Evolutionary conservation across 192 early-diverging fungal genomes (phyloP).

Genomic region (Lunasporangiospora selenospora): DNA sequence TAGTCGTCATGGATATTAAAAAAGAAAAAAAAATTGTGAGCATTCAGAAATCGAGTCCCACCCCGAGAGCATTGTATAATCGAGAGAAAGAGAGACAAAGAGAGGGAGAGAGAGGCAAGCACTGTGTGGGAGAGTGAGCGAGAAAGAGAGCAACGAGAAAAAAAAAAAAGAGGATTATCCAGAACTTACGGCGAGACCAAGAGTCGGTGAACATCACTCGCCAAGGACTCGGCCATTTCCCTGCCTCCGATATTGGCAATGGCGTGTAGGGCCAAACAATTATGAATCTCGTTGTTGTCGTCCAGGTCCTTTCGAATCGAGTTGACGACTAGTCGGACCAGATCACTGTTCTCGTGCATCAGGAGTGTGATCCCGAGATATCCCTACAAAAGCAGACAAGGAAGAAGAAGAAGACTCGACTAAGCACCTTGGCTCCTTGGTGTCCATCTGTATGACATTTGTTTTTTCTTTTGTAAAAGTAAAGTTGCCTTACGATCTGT

Average conservation of each 20-base stretch:
- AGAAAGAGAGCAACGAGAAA: background rate
- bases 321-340: conserved; percentile 84
- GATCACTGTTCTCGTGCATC: conserved; percentile 86
- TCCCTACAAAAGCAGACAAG: conserved; percentile 63
- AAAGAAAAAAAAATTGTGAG: conserved; percentile 27
- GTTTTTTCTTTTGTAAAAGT: too few species aligned
- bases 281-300: conserved; percentile 81
- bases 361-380: conserved; percentile 96
- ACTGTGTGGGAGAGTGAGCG: too few species aligned
- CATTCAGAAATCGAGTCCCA: too few species aligned
- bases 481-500: conserved; percentile 93
- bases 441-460: too few species aligned
- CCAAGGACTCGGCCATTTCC: conserved; percentile 90
- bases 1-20: conserved; percentile 30
- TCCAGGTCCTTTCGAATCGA: conserved; percentile 92
- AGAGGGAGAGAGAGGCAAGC: background rate
- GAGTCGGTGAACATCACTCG: conserved; percentile 82
- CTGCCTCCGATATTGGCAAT: conserved; percentile 96
- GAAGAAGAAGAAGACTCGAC: background rate
- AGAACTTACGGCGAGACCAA: conserved; percentile 79
- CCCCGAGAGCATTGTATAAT: too few species aligned
- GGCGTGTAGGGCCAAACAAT: conserved; percentile 93
- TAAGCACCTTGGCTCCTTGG: too few species aligned
- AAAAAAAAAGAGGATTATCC: background rate
- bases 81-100: too few species aligned